Evolutionary conservation across 345 rosid genomes (phyloP).

Genomic region (Physaria fendleri): DNA sequence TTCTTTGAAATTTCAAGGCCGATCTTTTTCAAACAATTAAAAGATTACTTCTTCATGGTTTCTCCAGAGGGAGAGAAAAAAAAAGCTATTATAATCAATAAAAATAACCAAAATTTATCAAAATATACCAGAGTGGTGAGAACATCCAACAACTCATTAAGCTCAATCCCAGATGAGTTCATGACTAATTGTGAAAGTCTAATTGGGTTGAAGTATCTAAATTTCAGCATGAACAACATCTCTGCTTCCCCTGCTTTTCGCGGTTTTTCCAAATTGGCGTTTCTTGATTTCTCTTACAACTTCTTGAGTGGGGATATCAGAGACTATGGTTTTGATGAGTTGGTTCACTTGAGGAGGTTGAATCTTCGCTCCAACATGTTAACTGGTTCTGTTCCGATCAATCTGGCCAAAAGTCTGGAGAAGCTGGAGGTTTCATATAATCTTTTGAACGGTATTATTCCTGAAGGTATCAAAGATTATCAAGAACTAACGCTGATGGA

Average conservation of each 20-base stretch:
- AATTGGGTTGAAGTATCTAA: conserved; percentile 39
- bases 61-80: neutral
- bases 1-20: neutral
- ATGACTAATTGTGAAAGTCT: conserved; percentile 38
- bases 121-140: neutral
- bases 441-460: conserved; percentile 35
- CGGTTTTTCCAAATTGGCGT: conserved; percentile 43
- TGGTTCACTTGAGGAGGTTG: conserved; percentile 44
- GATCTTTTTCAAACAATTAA: neutral
- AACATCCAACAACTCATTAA: conserved; percentile 41
- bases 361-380: conserved; percentile 38
- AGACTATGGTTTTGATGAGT: conserved; percentile 37
- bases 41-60: neutral
- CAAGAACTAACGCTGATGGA: conserved; percentile 40
- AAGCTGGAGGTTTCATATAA: conserved; percentile 48
- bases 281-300: conserved; percentile 61
- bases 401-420: conserved; percentile 36
- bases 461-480: conserved; percentile 33
- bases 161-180: conserved; percentile 45
- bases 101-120: neutral
- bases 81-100: neutral
- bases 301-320: conserved; percentile 21
- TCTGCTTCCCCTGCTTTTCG: conserved; percentile 40
- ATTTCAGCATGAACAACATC: conserved; percentile 46
- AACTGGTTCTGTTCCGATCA: conserved; percentile 39